phyloP scores from a whole-genome alignment of 306 rosid genomes.

The Datisca glomerata region DNA sequence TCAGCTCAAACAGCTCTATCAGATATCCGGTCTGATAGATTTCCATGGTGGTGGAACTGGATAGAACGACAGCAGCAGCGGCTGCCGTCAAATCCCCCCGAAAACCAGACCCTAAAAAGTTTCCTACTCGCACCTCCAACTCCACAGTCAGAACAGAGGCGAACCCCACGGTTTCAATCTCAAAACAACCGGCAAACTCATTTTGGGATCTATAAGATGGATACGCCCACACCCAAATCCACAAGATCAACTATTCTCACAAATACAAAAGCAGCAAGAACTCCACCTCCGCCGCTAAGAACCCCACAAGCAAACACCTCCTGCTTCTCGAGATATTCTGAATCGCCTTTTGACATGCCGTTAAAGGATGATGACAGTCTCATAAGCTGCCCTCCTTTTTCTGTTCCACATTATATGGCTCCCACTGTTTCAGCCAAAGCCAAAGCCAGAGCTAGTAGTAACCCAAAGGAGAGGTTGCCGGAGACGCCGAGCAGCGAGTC shows the following conservation, averaged over 20 bases:
- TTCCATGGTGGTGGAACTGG: slow-evolving; percentile 99
- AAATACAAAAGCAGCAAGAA: slow-evolving; percentile 27
- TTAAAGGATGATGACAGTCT: slow-evolving; percentile 78
- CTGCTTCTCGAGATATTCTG: slow-evolving; percentile 27
- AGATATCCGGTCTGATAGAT: slow-evolving; percentile 48
- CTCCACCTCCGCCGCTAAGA: slow-evolving; percentile 33
- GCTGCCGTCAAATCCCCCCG: slow-evolving; percentile 39
- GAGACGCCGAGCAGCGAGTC: slow-evolving; percentile 70
- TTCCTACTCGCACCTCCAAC: slow-evolving; percentile 71
- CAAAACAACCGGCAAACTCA: slow-evolving; percentile 34
- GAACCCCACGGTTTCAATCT: slow-evolving; percentile 50
- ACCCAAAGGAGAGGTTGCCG: slow-evolving; percentile 62
- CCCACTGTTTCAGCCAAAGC: slow-evolving; percentile 79
- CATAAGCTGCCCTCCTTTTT: slow-evolving; percentile 88
- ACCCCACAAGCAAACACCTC: slow-evolving; percentile 42
- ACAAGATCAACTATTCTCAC: slow-evolving; percentile 47
- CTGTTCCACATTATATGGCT: slow-evolving; percentile 81
- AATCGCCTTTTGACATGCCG: slow-evolving; percentile 49
- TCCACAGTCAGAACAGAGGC: slow-evolving; percentile 52
- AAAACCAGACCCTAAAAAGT: slow-evolving; percentile 41
- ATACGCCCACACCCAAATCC: slow-evolving; percentile 73
- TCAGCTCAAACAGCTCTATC: slow-evolving; percentile 44
- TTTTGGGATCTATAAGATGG: slow-evolving; percentile 46
- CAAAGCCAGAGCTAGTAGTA: slow-evolving; percentile 51
- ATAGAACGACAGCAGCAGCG: slow-evolving; percentile 64